Conservation (phyloP, 2,329 filamentous ascomycete species). For the Monosporascus sp. region DNA sequence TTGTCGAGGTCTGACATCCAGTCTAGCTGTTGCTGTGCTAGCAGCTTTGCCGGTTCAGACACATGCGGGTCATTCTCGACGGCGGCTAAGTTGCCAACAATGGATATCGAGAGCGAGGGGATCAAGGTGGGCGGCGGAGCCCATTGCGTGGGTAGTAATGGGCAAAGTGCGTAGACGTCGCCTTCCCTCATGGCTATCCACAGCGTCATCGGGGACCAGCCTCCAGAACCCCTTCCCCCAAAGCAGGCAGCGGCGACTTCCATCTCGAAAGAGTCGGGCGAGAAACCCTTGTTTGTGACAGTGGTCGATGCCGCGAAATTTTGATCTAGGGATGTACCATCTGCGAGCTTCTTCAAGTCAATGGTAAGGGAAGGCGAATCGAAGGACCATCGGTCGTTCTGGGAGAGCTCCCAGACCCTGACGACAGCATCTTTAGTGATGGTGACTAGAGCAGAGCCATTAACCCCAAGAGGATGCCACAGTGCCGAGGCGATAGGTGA, state of each 20-base stretch:
- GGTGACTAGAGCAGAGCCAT: conserved; percentile 77
- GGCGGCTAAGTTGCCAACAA: conserved; percentile 66
- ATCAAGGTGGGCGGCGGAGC: conserved; percentile 70
- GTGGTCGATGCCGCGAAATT: conserved; percentile 75
- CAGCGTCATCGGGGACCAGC: conserved; percentile 93
- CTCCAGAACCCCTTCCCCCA: conserved; percentile 58
- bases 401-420: conserved; percentile 82
- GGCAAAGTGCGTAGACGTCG: conserved; percentile 89
- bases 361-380: conserved; percentile 77
- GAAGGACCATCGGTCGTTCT: conserved; percentile 81
- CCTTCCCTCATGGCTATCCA: conserved; percentile 96
- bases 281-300: conserved; percentile 74
- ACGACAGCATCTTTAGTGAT: conserved; percentile 85
- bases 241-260: conserved; percentile 89
- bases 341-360: conserved; percentile 82
- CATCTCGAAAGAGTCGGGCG: conserved; percentile 86
- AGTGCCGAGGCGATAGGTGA: conserved; percentile 73
- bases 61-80: conserved; percentile 54
- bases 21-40: conserved; percentile 59
- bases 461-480: conserved; percentile 89
- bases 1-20: conserved; percentile 63
- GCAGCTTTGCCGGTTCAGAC: conserved; percentile 45
- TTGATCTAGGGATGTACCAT: conserved; percentile 75
- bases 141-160: conserved; percentile 83
- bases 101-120: conserved; percentile 75